Conservation (phyloP, 495 filamentous ascomycete species). For the Xylaria grammica region DNA sequence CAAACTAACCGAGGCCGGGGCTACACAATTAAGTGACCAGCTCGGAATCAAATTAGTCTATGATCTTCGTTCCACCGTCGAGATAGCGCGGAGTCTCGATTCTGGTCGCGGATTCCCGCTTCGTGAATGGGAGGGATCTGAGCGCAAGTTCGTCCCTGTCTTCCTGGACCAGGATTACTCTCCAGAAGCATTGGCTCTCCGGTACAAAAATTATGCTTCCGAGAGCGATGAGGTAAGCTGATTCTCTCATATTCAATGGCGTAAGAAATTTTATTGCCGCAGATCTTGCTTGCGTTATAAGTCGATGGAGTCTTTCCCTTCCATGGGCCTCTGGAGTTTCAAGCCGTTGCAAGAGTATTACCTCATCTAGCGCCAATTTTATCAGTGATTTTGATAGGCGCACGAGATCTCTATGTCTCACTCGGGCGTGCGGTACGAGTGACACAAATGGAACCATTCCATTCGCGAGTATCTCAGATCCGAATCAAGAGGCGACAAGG, state of each 20-base stretch:
- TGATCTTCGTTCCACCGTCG: constrained; percentile 65
- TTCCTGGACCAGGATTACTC: constrained; percentile 63
- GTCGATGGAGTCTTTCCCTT: background rate
- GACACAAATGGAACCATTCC: constrained; percentile 7
- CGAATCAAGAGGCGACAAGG: background rate
- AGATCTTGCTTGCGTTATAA: background rate
- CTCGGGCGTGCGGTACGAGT: background rate
- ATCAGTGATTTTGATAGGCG: constrained; percentile 3
- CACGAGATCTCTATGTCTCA: constrained; percentile 23
- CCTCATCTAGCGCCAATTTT: constrained; percentile 1
- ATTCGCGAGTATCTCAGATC: background rate
- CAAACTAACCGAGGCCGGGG: constrained; percentile 56
- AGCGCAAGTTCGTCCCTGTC: constrained; percentile 60
- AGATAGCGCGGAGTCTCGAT: constrained; percentile 48
- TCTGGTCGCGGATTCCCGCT: constrained; percentile 35
- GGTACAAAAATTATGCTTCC: constrained; percentile 53
- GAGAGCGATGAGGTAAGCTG: constrained; percentile 48
- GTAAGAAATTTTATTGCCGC: background rate
- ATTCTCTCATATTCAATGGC: background rate
- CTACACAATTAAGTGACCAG: constrained; percentile 48
- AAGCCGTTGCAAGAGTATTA: background rate
- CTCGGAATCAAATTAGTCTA: constrained; percentile 67
- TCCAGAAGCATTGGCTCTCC: constrained; percentile 55
- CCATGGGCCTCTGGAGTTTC: background rate
- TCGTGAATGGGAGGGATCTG: constrained; percentile 54